Evolutionary conservation across 192 early-diverging fungal species (phyloP).

Genomic region (Chytriomyces sp.): DNA sequence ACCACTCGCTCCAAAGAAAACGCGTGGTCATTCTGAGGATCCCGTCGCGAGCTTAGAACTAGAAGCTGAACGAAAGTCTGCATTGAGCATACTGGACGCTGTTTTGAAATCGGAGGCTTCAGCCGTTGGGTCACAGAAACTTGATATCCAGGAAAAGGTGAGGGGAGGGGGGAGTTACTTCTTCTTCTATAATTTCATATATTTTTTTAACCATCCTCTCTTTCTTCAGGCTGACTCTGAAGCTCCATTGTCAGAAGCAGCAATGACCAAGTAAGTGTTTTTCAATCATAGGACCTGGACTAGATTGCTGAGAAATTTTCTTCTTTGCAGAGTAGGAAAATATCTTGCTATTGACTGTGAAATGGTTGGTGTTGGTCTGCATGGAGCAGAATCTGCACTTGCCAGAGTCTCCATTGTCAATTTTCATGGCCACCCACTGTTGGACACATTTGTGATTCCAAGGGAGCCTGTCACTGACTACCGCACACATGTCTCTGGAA

Average conservation of each 20-base stretch:
- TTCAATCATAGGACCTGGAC: neutral
- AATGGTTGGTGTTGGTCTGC: slow-evolving; percentile 95
- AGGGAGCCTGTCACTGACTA: slow-evolving; percentile 88
- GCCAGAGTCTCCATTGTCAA: slow-evolving; percentile 94
- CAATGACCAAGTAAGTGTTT: neutral
- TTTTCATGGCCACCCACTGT: slow-evolving; percentile 81
- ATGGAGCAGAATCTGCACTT: slow-evolving; percentile 79
- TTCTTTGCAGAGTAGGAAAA: slow-evolving; percentile 65
- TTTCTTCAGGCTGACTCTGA: neutral
- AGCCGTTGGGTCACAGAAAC: neutral
- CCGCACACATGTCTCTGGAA: slow-evolving; percentile 89
- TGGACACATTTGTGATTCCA: slow-evolving; percentile 87
- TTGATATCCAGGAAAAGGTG: neutral
- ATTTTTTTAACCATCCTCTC: too few species aligned
- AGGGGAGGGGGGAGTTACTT: too few species aligned
- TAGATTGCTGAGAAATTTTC: neutral
- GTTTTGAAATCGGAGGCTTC: neutral
- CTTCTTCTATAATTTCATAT: too few species aligned
- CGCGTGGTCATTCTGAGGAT: neutral
- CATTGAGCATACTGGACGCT: slow-evolving; percentile 1
- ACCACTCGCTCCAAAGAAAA: neutral
- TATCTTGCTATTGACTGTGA: slow-evolving; percentile 98
- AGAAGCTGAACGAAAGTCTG: neutral
- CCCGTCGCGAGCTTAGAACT: neutral
- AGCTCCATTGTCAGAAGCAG: neutral